Conservation (phyloP, 345 rosid species). For the Sisymbrium altissimum region DNA sequence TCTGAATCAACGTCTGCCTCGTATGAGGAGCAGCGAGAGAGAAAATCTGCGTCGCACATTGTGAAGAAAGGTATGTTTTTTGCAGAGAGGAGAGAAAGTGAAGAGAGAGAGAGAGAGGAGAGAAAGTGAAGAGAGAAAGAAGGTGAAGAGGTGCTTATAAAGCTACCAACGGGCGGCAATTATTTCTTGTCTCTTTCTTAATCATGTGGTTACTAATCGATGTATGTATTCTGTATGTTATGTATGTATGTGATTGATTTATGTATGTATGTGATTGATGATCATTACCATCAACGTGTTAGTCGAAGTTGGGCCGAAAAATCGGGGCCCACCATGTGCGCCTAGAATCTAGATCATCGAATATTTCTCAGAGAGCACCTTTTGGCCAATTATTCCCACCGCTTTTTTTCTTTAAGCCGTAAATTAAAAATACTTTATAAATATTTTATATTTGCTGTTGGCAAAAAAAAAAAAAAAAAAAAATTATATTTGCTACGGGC, state of each 20-base stretch:
- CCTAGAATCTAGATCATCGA: constrained; percentile 26
- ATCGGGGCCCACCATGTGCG: constrained; percentile 30
- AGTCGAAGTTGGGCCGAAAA: not conserved
- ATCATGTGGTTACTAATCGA: constrained; percentile 20
- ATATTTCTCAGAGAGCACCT: constrained; percentile 7
- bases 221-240: constrained; percentile 8
- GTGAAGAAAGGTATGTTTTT: not conserved
- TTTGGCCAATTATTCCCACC: constrained; percentile 27
- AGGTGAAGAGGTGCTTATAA: constrained; percentile 31
- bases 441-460: too few relatives aligned
- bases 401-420: not conserved
- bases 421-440: too few relatives aligned
- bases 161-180: constrained; percentile 15
- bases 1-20: constrained; percentile 35
- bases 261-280: not conserved
- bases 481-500: too few relatives aligned
- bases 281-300: not conserved
- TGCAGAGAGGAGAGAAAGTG: not conserved
- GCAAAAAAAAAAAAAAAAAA: too few relatives aligned
- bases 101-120: not conserved
- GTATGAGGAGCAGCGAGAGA: constrained; percentile 29
- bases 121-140: constrained; percentile 25
- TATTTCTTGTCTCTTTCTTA: constrained; percentile 25
- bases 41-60: constrained; percentile 22
- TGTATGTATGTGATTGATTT: not conserved